Conservation (phyloP, 2,329 filamentous ascomycete species). For the Aspergillus sp. region DNA sequence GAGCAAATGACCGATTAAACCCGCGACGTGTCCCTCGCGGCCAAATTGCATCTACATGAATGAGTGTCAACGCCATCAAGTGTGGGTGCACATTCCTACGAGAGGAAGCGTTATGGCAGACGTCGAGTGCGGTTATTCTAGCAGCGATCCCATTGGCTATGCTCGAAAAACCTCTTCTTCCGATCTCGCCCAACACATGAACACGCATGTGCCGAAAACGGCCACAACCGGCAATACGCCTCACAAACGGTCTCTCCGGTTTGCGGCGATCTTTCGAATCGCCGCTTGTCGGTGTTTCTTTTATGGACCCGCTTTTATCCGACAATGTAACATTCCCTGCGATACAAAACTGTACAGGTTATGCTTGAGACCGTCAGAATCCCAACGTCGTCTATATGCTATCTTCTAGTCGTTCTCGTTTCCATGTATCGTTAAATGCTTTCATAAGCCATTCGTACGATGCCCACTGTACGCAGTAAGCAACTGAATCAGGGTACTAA, state of each 20-base stretch:
- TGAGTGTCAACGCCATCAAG: background rate
- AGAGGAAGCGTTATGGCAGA: background rate
- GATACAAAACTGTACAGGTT: conserved; percentile 14
- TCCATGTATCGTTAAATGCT: conserved; percentile 18
- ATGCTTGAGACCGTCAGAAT: conserved; percentile 18
- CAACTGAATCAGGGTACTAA: no score
- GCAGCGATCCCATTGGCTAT: background rate
- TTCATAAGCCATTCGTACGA: conserved; percentile 83
- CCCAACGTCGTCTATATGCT: conserved; percentile 13
- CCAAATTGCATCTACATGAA: conserved; percentile 1
- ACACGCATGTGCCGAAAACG: conserved; percentile 20
- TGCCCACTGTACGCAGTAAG: conserved; percentile 79
- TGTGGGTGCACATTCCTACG: background rate
- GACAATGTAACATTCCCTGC: conserved; percentile 13
- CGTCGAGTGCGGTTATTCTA: background rate
- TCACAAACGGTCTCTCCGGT: conserved; percentile 16
- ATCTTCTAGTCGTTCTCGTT: conserved; percentile 6
- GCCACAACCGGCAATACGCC: conserved; percentile 9
- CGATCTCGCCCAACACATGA: conserved; percentile 8
- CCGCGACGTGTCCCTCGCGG: background rate
- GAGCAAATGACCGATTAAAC: conserved; percentile 36
- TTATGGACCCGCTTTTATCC: conserved; percentile 10
- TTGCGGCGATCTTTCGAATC: conserved; percentile 16
- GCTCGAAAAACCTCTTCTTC: conserved; percentile 3
- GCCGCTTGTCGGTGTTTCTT: conserved; percentile 21